Percentiles rank a stretch among this genome's conserved stretches.
These are phyloP conservation scores for Oryza brachyantha DNA, from an alignment of 176 grass and related monocot species.

Conservation along the genomic window DNA sequence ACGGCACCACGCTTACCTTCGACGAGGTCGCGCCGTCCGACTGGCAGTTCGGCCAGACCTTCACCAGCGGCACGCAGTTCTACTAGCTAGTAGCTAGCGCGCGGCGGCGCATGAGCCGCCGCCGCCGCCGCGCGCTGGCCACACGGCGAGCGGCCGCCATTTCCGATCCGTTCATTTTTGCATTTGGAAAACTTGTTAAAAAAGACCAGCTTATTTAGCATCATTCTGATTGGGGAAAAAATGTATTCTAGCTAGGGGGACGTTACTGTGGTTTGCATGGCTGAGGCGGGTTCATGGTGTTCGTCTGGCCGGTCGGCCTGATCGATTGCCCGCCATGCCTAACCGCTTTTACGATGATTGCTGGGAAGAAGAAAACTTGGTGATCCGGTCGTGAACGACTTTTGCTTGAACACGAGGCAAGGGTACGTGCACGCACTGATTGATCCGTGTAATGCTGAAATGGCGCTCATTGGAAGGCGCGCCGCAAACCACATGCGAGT, in stretches of 20 bases:
- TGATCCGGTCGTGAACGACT: background rate
- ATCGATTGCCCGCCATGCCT: constrained; percentile 45
- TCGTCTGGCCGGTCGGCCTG: constrained; percentile 8
- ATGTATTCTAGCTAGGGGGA: background rate
- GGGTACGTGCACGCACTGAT: background rate
- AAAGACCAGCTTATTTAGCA: constrained; percentile 9
- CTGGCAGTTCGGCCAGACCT: constrained; percentile 76
- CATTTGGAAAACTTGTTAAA: constrained; percentile 1
- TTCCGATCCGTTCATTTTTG: constrained; percentile 22
- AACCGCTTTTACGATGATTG: constrained; percentile 20
- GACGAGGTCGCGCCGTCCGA: constrained; percentile 8
- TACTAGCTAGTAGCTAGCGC: constrained; percentile 22
- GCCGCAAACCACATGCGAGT: constrained; percentile 3
- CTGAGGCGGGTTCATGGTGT: constrained; percentile 36
- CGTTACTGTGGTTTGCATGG: constrained; percentile 30
- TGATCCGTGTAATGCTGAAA: background rate
- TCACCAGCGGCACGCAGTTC: constrained; percentile 53
- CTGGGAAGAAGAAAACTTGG: background rate
- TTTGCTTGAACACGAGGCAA: constrained; percentile 26
- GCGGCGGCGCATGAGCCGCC: background rate
- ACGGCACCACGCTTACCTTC: constrained; percentile 36
- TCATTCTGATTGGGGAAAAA: constrained; percentile 14
- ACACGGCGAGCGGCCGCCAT: background rate
- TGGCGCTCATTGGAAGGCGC: background rate
- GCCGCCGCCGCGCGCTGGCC: background rate